These are phyloP conservation scores for Colletotrichum tropicale DNA, from an alignment of 2,329 filamentous ascomycete species.

Conservation along the genomic window DNA sequence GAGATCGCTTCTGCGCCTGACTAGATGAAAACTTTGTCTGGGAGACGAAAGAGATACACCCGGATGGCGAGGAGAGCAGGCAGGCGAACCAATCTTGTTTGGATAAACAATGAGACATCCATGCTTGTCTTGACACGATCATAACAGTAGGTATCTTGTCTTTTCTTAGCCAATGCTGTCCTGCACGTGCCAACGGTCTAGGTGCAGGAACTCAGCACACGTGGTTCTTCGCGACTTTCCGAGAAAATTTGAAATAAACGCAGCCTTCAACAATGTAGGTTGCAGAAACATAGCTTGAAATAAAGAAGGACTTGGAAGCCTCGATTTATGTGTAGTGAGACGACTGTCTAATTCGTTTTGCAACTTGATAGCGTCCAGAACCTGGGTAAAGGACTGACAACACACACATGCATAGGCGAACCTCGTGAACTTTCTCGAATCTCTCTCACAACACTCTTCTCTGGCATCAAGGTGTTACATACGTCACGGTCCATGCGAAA, in stretches of 20 bases:
- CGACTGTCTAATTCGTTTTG: neutral
- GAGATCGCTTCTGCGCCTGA: neutral
- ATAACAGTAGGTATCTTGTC: neutral
- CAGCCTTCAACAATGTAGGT: neutral
- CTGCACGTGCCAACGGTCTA: neutral
- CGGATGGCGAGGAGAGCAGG: neutral
- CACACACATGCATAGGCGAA: neutral
- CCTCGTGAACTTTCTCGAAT: neutral
- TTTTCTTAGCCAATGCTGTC: neutral
- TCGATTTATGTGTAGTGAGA: neutral
- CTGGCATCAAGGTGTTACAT: neutral
- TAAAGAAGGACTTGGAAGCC: neutral
- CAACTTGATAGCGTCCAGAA: neutral
- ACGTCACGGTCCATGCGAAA: neutral
- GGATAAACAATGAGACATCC: neutral
- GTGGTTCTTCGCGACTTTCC: neutral
- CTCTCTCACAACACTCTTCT: neutral
- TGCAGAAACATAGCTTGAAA: neutral
- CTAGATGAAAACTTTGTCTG: neutral
- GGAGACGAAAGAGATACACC: neutral
- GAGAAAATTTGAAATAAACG: neutral
- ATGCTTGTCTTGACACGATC: neutral
- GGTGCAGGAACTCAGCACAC: neutral
- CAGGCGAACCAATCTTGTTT: neutral
- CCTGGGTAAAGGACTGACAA: neutral